Conservation (phyloP, 345 rosid genomes). For the Ailanthus altissimus region DNA sequence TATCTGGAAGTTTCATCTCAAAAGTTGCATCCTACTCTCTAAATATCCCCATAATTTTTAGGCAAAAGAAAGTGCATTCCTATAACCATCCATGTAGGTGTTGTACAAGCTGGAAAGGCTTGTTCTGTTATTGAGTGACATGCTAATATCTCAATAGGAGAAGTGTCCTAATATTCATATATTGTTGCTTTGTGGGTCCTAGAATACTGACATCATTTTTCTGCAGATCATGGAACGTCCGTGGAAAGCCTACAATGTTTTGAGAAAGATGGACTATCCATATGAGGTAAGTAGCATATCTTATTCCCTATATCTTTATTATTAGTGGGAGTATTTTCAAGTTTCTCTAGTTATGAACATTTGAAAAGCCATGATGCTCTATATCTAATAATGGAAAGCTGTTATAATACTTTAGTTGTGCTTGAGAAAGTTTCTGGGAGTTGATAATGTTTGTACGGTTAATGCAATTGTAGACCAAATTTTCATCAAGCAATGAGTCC, state of each 20-base stretch:
- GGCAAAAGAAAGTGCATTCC: background rate
- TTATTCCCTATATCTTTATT: background rate
- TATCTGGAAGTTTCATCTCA: background rate
- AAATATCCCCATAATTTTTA: background rate
- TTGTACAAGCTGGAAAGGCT: background rate
- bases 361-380: background rate
- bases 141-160: background rate
- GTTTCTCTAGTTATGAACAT: slow-evolving; percentile 9
- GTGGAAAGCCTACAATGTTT: slow-evolving; percentile 77
- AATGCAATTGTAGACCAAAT: background rate
- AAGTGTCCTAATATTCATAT: background rate
- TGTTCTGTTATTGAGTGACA: slow-evolving; percentile 1
- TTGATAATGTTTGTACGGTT: background rate
- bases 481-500: background rate
- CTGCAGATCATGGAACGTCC: slow-evolving; percentile 95
- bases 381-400: background rate
- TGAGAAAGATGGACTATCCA: slow-evolving; percentile 92
- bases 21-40: background rate
- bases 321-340: background rate
- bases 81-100: background rate
- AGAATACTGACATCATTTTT: slow-evolving; percentile 13
- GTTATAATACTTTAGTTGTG: background rate
- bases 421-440: slow-evolving; percentile 1
- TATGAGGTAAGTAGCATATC: slow-evolving; percentile 62
- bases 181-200: background rate